These are phyloP conservation scores for Boletus smithii DNA, from an alignment of 1,284 basidiomycete species.

Conservation along the genomic window DNA sequence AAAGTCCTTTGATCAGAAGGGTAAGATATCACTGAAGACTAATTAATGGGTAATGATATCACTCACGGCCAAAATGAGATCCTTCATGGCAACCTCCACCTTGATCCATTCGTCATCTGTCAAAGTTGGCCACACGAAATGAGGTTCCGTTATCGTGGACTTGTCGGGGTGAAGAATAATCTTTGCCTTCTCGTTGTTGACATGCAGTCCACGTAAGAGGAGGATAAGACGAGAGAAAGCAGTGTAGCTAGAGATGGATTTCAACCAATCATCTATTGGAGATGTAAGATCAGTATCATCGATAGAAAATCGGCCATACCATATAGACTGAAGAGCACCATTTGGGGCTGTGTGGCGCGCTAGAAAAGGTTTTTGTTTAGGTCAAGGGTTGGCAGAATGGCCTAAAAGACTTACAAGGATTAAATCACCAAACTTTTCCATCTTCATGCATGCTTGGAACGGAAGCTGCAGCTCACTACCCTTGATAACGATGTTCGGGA, in stretches of 20 bases:
- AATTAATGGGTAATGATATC: neutral
- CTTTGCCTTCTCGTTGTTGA: slow-evolving; percentile 99
- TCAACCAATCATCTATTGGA: slow-evolving; percentile 89
- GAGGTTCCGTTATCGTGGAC: slow-evolving; percentile 93
- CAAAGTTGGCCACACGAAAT: slow-evolving; percentile 97
- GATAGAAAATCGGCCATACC: slow-evolving; percentile 41
- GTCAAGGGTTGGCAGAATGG: neutral
- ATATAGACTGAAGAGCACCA: slow-evolving; percentile 98
- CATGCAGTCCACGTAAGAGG: slow-evolving; percentile 92
- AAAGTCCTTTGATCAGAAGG: slow-evolving; percentile 66
- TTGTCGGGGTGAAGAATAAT: slow-evolving; percentile 91
- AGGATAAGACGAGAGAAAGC: slow-evolving; percentile 98
- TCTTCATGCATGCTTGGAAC: slow-evolving; percentile 99
- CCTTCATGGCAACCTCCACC: slow-evolving; percentile 96
- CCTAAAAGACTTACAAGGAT: slow-evolving; percentile 60
- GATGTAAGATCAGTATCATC: slow-evolving; percentile 6
- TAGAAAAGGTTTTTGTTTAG: slow-evolving; percentile 27
- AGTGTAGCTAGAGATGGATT: slow-evolving; percentile 98
- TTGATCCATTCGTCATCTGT: slow-evolving; percentile 99
- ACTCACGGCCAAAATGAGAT: slow-evolving; percentile 80
- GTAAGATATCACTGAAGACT: slow-evolving; percentile 2
- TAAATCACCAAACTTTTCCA: slow-evolving; percentile 99
- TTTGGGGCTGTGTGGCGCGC: slow-evolving; percentile 97
- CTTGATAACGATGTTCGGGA: slow-evolving; percentile 99
- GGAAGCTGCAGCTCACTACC: slow-evolving; percentile 97